Evolutionary conservation across 2,329 filamentous ascomycete species (phyloP).

Genomic region (Fusarium nanum): DNA sequence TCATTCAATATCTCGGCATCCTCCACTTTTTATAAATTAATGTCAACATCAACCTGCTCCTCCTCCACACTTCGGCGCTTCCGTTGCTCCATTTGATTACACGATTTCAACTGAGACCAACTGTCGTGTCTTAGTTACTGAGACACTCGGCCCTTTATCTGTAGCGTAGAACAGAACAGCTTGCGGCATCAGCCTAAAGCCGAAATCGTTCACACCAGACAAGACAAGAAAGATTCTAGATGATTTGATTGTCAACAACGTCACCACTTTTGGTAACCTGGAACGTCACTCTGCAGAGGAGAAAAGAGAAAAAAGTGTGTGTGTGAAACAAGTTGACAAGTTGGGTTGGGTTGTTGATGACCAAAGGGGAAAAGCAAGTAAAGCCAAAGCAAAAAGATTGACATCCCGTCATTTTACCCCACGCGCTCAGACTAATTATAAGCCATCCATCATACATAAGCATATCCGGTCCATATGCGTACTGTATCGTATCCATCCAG

Average conservation of each 20-base stretch:
- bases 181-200: slow-evolving; percentile 36
- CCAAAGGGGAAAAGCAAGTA: slow-evolving; percentile 10
- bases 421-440: slow-evolving; percentile 20
- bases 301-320: neutral
- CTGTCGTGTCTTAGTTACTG: neutral
- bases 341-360: neutral
- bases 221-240: slow-evolving; percentile 3
- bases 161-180: neutral
- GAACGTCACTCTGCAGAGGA: slow-evolving; percentile 34
- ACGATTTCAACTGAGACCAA: neutral
- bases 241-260: slow-evolving; percentile 21
- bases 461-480: slow-evolving; percentile 20
- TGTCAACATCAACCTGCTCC: slow-evolving; percentile 1
- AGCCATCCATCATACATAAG: slow-evolving; percentile 15
- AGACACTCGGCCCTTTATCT: slow-evolving; percentile 29
- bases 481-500: neutral
- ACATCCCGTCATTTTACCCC: slow-evolving; percentile 32
- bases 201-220: slow-evolving; percentile 6
- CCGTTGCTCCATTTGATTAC: slow-evolving; percentile 16
- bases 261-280: slow-evolving; percentile 22
- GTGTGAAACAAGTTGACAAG: slow-evolving; percentile 25
- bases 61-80: slow-evolving; percentile 14
- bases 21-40: slow-evolving; percentile 24
- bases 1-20: slow-evolving; percentile 13
- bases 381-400: slow-evolving; percentile 5